phyloP scores from a whole-genome alignment of 1,139 yeast genomes.

The Hansenula sp. region DNA sequence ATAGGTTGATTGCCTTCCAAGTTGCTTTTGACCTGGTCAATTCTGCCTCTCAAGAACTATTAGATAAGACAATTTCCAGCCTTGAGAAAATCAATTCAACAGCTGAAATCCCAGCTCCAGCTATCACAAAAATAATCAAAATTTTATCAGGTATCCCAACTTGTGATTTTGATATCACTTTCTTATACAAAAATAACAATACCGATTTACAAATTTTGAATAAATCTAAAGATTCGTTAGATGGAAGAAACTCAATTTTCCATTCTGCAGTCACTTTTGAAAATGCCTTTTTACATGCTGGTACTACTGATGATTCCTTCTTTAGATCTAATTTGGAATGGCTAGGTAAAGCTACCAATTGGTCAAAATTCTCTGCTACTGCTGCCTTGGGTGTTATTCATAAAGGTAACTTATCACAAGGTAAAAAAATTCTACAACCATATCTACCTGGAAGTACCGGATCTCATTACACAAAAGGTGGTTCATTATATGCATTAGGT shows the following conservation, averaged over 20 bases:
- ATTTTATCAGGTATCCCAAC: constrained; percentile 92
- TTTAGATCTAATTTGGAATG: constrained; percentile 90
- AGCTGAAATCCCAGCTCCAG: constrained; percentile 35
- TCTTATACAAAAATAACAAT: constrained; percentile 80
- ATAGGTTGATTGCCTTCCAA: constrained; percentile 70
- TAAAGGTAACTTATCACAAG: constrained; percentile 90
- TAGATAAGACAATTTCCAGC: constrained; percentile 53
- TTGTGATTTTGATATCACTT: constrained; percentile 88
- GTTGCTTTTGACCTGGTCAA: constrained; percentile 93
- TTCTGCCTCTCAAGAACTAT: constrained; percentile 89
- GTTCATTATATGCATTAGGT: constrained; percentile 91
- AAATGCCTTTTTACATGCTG: constrained; percentile 93
- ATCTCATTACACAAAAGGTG: constrained; percentile 91
- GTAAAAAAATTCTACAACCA: constrained; percentile 82
- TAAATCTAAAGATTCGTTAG: constrained; percentile 76
- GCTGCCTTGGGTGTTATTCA: constrained; percentile 98
- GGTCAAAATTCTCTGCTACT: constrained; percentile 98
- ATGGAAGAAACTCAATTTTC: constrained; percentile 90
- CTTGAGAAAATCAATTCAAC: constrained; percentile 26
- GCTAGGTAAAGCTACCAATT: constrained; percentile 94
- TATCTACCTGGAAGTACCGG: constrained; percentile 81
- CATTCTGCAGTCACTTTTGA: constrained; percentile 96
- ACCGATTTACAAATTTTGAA: constrained; percentile 81
- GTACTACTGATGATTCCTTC: constrained; percentile 93
- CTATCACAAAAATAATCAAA: constrained; percentile 47